These are phyloP conservation scores for Stephania cephalantha DNA, from an alignment of 164 flowering plant species.

Conservation along the genomic window DNA sequence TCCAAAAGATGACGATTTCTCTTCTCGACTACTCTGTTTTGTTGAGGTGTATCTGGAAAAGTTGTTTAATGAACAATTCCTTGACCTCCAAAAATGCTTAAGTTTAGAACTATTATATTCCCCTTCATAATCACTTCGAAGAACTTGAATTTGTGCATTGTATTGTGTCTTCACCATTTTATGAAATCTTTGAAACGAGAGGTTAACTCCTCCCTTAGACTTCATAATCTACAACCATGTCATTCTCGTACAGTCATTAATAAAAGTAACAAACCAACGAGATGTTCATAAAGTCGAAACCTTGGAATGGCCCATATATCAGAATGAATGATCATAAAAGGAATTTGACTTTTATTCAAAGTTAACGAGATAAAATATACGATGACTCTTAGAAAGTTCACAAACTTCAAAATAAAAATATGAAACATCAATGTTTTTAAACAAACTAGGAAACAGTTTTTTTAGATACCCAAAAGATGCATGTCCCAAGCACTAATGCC, in stretches of 20 bases:
- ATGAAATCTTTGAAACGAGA: constrained; percentile 15
- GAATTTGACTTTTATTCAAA: constrained; percentile 3
- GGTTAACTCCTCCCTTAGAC: constrained; percentile 17
- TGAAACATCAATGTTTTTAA: neutral
- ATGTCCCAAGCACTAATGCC: constrained; percentile 7
- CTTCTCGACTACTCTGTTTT: too few relatives aligned
- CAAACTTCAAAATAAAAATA: neutral
- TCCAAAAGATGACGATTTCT: too few relatives aligned
- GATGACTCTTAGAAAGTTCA: constrained; percentile 2
- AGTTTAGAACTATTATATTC: too few relatives aligned
- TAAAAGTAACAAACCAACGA: constrained; percentile 21
- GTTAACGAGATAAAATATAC: neutral
- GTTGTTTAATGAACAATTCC: too few relatives aligned
- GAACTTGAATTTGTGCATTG: constrained; percentile 13
- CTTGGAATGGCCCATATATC: neutral
- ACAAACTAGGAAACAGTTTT: neutral
- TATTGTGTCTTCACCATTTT: constrained; percentile 6
- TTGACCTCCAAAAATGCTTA: too few relatives aligned
- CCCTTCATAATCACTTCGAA: neutral
- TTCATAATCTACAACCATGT: constrained; percentile 2
- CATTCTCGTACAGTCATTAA: constrained; percentile 24
- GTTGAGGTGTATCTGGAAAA: too few relatives aligned
- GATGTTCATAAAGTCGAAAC: constrained; percentile 8
- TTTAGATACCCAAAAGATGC: constrained; percentile 15
- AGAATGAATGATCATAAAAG: neutral